Evolutionary conservation across 2,329 filamentous ascomycete species (phyloP).

Genomic region (Aspergillus hortae): DNA sequence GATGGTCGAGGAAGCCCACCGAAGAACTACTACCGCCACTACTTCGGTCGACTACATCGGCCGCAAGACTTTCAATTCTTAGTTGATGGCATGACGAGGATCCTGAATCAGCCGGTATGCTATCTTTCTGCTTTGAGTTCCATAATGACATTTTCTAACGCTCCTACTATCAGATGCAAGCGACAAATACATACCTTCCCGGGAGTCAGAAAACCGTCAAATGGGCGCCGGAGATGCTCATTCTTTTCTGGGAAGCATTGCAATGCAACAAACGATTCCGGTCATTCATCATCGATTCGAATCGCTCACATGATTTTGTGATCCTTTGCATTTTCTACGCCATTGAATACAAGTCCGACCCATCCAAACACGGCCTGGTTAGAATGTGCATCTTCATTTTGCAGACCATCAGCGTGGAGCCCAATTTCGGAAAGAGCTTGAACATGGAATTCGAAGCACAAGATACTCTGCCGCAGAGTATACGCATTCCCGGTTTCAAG

Average conservation of each 20-base stretch:
- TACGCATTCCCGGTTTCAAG: slow-evolving; percentile 77
- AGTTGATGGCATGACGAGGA: slow-evolving; percentile 87
- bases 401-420: slow-evolving; percentile 90
- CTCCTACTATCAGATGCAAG: slow-evolving; percentile 59
- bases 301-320: slow-evolving; percentile 87
- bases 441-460: slow-evolving; percentile 88
- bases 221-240: slow-evolving; percentile 92
- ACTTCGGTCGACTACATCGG: slow-evolving; percentile 82
- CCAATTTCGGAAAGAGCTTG: slow-evolving; percentile 82
- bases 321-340: slow-evolving; percentile 89
- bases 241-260: slow-evolving; percentile 94
- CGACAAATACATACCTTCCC: slow-evolving; percentile 82
- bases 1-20: slow-evolving; percentile 59
- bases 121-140: not conserved
- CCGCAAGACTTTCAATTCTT: slow-evolving; percentile 98
- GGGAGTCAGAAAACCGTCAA: slow-evolving; percentile 75
- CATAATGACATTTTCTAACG: slow-evolving; percentile 9
- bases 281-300: slow-evolving; percentile 94
- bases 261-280: slow-evolving; percentile 98
- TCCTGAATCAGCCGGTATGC: slow-evolving; percentile 76
- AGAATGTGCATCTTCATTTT: slow-evolving; percentile 97
- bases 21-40: slow-evolving; percentile 93
- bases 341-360: slow-evolving; percentile 80
- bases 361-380: slow-evolving; percentile 85
- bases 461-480: slow-evolving; percentile 76